A percentile compares a stretch with the other conserved stretches of the same genome.
Conservation (phyloP, 345 rosid genomes). For the Moricandia arvensis region DNA sequence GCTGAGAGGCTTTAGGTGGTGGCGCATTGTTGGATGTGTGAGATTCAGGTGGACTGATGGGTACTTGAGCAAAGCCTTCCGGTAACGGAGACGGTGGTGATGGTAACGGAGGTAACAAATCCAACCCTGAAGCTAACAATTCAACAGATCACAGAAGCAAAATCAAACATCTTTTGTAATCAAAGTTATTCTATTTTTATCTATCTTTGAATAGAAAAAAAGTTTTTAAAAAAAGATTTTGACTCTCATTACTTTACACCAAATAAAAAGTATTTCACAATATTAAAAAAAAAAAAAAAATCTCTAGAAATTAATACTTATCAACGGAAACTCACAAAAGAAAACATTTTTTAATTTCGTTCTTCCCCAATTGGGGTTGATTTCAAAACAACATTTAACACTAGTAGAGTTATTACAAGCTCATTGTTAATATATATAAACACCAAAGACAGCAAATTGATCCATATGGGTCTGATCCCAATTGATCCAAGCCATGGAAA, state of each 20-base stretch:
- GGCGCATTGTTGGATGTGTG: constrained; percentile 41
- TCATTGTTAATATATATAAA: constrained; percentile 5
- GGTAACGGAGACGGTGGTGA: constrained; percentile 47
- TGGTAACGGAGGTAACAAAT: constrained; percentile 33
- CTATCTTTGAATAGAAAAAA: neutral
- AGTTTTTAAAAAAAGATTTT: neutral
- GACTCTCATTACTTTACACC: neutral
- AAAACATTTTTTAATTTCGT: neutral
- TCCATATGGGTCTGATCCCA: constrained; percentile 19
- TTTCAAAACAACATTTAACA: neutral
- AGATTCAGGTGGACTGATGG: constrained; percentile 36
- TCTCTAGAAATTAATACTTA: neutral
- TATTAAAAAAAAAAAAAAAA: neutral
- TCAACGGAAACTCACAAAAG: neutral
- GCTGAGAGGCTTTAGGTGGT: constrained; percentile 35
- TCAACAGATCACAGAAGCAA: neutral
- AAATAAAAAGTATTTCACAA: neutral
- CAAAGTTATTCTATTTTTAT: neutral
- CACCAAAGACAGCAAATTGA: neutral
- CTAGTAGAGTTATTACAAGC: neutral
- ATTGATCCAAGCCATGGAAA: neutral
- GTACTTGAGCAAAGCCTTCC: constrained; percentile 48
- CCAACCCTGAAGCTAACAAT: constrained; percentile 22
- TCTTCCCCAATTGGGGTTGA: neutral
- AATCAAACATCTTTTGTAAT: neutral